Percentiles rank a stretch among this genome's conserved stretches.
phyloP scores from a whole-genome alignment of 169 alveolate genomes.

The Cryptosporidium viatorum region DNA sequence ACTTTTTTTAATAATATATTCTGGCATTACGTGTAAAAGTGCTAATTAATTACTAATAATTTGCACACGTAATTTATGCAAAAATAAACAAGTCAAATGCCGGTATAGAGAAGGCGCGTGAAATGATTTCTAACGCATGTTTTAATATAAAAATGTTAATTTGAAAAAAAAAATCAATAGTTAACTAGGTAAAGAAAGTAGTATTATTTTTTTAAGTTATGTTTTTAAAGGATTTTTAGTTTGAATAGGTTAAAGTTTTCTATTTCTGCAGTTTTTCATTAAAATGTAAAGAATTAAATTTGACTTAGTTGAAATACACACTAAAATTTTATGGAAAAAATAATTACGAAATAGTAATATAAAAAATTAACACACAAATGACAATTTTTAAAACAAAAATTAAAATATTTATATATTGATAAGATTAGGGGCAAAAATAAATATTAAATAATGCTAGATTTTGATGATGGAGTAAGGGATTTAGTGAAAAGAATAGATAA shows the following conservation, averaged over 20 bases:
- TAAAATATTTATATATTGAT: neutral
- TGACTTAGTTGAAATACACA: neutral
- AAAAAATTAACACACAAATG: conserved; percentile 22
- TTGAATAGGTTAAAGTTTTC: neutral
- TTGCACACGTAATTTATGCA: neutral
- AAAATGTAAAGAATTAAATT: too few relatives aligned
- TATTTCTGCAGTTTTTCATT: neutral
- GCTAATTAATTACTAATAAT: too few relatives aligned
- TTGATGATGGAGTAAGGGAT: conserved; percentile 55
- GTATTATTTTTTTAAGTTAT: too few relatives aligned
- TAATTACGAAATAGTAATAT: neutral
- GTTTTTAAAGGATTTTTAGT: neutral
- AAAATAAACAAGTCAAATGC: neutral
- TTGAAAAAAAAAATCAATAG: too few relatives aligned
- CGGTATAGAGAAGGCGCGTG: neutral
- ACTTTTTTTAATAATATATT: too few relatives aligned
- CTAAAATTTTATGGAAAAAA: neutral
- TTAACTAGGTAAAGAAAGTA: too few relatives aligned
- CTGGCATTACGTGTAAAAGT: neutral
- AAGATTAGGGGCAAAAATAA: neutral
- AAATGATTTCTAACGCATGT: neutral
- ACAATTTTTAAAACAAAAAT: too few relatives aligned
- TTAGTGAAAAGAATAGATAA: conserved; percentile 64
- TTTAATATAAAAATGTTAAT: too few relatives aligned
- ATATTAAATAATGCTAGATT: conserved; percentile 38